Evolutionary conservation across 2,329 filamentous ascomycete species (phyloP), one percentile per base, ranked within the genome.

Genomic region (Keithomyces neogunnii): DNA sequence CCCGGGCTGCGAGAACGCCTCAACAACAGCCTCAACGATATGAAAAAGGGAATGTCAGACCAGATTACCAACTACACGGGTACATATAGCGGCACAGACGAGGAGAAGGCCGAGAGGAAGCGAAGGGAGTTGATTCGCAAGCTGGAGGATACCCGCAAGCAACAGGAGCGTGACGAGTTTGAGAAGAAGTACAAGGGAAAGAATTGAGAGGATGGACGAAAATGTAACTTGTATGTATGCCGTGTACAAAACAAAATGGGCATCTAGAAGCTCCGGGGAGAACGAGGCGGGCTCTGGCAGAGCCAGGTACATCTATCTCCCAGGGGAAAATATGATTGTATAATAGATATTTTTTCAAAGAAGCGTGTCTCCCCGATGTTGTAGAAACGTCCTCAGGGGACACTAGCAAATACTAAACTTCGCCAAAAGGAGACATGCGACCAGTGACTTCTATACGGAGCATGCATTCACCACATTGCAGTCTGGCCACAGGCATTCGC

Each of bases 151-250:
- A 63, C 63, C 59, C 61, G 67, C 28, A 59, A 59, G 48, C 58
- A 69, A 56, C 62, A 70, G 53, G 64, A 68, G 56, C 61, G 66
- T 3, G 62, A 67, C 13, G 65, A 69, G 55, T 70, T 69, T 51
- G 66, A 72, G 42, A 69, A 64, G 53, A 71, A 73, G 61, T 73
- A 71, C 62, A 67, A 69, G 64, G 54, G 54, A 45, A 58, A 59
- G 50, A 52, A 50, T 51, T 63, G 11, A 45, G 29, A 36, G 19
- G 32, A 19, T 38, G 43, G 45, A 42, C 13, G 36, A 32, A 46
- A 31, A 46, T 32, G 44, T 39, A 36, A 28, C 11, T n/a, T 48
- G 5, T 30, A 42, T 51, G 44, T 45, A 46, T 39, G 39, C 44
- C 31, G 44, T 55, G 48, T 50, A 50, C 40, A 50, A 50, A 42